These are phyloP conservation scores for Ceriops tagal DNA, from an alignment of 345 rosid genomes.

Conservation along the genomic window DNA sequence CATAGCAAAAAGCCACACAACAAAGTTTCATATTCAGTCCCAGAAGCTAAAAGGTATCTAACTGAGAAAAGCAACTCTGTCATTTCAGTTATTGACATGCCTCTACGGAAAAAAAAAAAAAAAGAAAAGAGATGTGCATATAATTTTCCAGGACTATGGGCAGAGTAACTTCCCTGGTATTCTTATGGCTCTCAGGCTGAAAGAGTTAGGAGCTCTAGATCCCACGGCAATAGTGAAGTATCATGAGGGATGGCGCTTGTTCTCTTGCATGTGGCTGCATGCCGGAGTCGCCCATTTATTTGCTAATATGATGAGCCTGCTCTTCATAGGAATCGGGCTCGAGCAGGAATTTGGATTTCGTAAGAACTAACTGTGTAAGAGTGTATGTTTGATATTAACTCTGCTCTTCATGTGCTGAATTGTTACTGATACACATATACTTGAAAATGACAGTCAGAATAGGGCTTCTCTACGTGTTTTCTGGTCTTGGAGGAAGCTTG, in stretches of 20 bases:
- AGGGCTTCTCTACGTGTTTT: slow-evolving; percentile 19
- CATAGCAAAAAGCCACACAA: no score
- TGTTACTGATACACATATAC: not conserved
- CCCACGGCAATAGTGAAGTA: slow-evolving; percentile 5
- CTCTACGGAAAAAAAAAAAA: no score
- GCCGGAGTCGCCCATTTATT: slow-evolving; percentile 23
- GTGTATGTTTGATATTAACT: not conserved
- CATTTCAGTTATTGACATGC: no score
- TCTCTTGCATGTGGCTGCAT: slow-evolving; percentile 25
- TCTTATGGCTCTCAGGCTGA: slow-evolving; percentile 10
- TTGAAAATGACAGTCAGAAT: slow-evolving; percentile 18
- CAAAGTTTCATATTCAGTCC: no score
- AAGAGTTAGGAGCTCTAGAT: slow-evolving; percentile 26
- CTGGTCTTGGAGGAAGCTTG: slow-evolving; percentile 29
- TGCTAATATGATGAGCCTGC: slow-evolving; percentile 25
- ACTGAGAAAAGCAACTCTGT: no score
- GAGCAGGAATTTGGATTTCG: slow-evolving; percentile 30
- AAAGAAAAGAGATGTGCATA: no score
- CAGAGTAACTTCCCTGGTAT: not conserved
- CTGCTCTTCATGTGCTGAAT: not conserved
- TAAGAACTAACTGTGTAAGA: slow-evolving; percentile 6
- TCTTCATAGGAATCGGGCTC: slow-evolving; percentile 23
- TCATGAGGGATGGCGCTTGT: slow-evolving; percentile 19
- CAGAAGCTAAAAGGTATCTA: no score
- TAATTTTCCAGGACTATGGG: not conserved